Percentiles rank a stretch among this genome's conserved stretches.
Evolutionary conservation across 371 early-diverging fungal species (phyloP).

Genomic region (Saksenaea oblongispora): DNA sequence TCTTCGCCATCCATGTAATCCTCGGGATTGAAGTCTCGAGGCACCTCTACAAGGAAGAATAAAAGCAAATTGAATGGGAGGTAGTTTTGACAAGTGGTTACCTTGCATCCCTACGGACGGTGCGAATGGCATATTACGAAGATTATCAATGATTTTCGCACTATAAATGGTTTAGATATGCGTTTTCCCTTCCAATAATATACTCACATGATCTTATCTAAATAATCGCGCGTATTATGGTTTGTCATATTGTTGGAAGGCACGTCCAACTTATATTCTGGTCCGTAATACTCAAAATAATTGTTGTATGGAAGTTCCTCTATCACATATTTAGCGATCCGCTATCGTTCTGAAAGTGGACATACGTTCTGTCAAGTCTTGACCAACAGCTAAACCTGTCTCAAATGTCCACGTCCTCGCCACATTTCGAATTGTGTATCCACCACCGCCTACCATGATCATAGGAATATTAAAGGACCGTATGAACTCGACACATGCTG

Average conservation of each 20-base stretch:
- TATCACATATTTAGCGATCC: neutral
- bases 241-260: constrained; percentile 96
- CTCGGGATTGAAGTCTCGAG: constrained; percentile 47
- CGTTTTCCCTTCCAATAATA: neutral
- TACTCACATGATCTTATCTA: constrained; percentile 81
- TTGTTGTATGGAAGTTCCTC: constrained; percentile 92
- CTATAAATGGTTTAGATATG: constrained; percentile 25
- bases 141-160: constrained; percentile 83
- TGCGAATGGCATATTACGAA: constrained; percentile 84
- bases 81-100: neutral
- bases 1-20: constrained; percentile 51
- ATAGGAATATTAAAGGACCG: constrained; percentile 88
- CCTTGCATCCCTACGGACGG: constrained; percentile 96
- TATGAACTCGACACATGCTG: constrained; percentile 86
- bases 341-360: neutral
- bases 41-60: constrained; percentile 29
- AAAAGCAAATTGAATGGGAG: neutral
- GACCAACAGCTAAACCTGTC: constrained; percentile 83
- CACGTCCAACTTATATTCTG: constrained; percentile 93
- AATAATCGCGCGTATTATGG: constrained; percentile 87
- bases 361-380: constrained; percentile 40
- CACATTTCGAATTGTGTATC: constrained; percentile 97
- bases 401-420: constrained; percentile 96
- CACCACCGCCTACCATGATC: constrained; percentile 96
- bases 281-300: constrained; percentile 94